Evolutionary conservation across 352 stramenopile species (phyloP).

Genomic region (Phytophthora ramorum): DNA sequence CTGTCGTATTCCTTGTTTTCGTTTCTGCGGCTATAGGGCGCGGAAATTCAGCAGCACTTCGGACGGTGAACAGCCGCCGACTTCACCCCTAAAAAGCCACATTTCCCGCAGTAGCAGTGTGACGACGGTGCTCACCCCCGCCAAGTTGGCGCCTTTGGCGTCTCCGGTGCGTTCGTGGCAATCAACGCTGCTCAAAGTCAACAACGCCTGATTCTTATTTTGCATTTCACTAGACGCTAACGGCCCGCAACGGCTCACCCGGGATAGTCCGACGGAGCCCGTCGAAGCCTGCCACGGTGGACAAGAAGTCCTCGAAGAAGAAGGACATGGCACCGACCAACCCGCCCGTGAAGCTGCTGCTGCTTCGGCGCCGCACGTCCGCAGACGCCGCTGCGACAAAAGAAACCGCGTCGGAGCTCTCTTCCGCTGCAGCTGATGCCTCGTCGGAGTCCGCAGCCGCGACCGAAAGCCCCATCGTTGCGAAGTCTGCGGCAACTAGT

Average conservation of each 20-base stretch:
- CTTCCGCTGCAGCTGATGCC: constrained; percentile 12
- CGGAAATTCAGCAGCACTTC: neutral
- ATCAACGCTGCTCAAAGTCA: neutral
- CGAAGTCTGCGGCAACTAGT: neutral
- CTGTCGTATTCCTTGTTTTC: constrained; percentile 28
- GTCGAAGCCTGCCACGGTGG: constrained; percentile 6
- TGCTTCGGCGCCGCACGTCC: constrained; percentile 50
- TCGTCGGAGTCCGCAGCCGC: constrained; percentile 12
- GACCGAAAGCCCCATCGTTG: neutral
- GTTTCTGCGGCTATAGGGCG: constrained; percentile 31
- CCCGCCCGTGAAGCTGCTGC: constrained; percentile 68
- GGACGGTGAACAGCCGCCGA: constrained; percentile 2
- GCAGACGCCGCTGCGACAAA: constrained; percentile 11
- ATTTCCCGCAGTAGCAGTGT: constrained; percentile 21
- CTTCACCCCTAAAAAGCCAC: constrained; percentile 17
- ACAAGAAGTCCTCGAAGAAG: constrained; percentile 33
- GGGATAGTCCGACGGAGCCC: constrained; percentile 13
- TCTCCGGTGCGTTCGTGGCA: constrained; percentile 14
- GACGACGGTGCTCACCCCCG: constrained; percentile 2
- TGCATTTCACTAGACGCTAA: constrained; percentile 14
- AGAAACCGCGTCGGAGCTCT: constrained; percentile 5
- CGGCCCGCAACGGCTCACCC: constrained; percentile 1
- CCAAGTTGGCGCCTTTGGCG: constrained; percentile 17
- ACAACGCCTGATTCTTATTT: constrained; percentile 8
- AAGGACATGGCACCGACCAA: constrained; percentile 46